A percentile compares a stretch with the other conserved stretches of the same genome.
Evolutionary conservation across 1,284 basidiomycete species (phyloP).

Genomic region (Paramarasmius palmivorus): DNA sequence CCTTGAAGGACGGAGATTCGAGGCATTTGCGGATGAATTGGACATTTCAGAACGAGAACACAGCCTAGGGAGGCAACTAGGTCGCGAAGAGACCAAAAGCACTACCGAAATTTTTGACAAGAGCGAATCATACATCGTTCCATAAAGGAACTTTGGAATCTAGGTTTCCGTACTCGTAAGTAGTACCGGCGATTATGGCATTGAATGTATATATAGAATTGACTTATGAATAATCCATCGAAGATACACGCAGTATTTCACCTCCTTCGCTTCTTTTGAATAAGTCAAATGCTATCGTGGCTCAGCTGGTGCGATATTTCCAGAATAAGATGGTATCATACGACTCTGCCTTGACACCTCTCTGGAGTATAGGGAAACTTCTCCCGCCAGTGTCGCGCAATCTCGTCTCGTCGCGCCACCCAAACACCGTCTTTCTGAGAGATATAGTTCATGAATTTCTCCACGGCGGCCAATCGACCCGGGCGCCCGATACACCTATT

Average conservation of each 20-base stretch:
- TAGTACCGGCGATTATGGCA: no score
- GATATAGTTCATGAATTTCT: constrained; percentile 9
- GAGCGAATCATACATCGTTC: not conserved
- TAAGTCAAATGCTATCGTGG: no score
- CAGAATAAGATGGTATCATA: not conserved
- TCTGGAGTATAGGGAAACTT: constrained; percentile 6
- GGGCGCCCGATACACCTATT: constrained; percentile 8
- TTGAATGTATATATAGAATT: no score
- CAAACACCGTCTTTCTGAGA: constrained; percentile 4
- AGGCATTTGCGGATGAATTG: constrained; percentile 9
- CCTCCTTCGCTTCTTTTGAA: no score
- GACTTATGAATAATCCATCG: no score
- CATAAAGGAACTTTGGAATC: no score
- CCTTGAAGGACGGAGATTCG: constrained; percentile 6
- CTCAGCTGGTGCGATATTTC: no score
- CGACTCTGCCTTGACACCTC: constrained; percentile 7
- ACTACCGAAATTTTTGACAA: not conserved
- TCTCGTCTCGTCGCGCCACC: constrained; percentile 8
- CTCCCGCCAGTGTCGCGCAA: constrained; percentile 8
- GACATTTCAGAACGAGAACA: constrained; percentile 10
- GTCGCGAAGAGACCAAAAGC: not conserved
- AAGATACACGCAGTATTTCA: no score
- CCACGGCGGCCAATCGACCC: constrained; percentile 8
- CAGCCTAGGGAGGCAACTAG: not conserved
- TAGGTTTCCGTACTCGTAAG: no score